Evolutionary conservation across 2,329 filamentous ascomycete species (phyloP).

Genomic region (Verticillium dahliae): DNA sequence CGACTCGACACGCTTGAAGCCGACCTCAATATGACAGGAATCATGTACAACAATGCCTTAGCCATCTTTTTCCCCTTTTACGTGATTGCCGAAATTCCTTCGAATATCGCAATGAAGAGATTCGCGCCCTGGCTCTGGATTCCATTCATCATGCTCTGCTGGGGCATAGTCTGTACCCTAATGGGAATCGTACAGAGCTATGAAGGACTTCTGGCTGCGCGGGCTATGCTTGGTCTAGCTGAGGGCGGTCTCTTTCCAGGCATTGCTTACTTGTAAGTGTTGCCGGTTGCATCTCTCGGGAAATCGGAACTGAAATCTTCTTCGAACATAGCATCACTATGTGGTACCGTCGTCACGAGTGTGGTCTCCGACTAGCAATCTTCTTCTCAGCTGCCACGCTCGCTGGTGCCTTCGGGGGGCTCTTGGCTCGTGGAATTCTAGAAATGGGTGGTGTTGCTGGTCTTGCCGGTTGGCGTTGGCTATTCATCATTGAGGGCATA

Average conservation of each 20-base stretch:
- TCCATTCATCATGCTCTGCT: constrained; percentile 75
- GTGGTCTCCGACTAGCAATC: constrained; percentile 86
- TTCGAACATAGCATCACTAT: constrained; percentile 69
- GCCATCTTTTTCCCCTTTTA: constrained; percentile 61
- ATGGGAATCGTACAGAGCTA: constrained; percentile 78
- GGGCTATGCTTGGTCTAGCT: constrained; percentile 78
- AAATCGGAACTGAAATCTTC: constrained; percentile 44
- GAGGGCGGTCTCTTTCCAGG: constrained; percentile 60
- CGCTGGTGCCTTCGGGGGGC: constrained; percentile 51
- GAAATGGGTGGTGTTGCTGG: constrained; percentile 69
- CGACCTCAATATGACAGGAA: constrained; percentile 17
- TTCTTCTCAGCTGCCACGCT: constrained; percentile 80
- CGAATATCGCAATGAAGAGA: constrained; percentile 24
- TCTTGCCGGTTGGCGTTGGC: constrained; percentile 74
- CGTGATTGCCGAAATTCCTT: constrained; percentile 55
- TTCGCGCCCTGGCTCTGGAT: constrained; percentile 62
- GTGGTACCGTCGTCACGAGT: constrained; percentile 85
- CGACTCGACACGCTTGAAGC: constrained; percentile 39
- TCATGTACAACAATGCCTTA: constrained; percentile 38
- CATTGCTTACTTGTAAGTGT: not conserved
- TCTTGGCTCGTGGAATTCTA: constrained; percentile 54
- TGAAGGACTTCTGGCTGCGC: constrained; percentile 66
- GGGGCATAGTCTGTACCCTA: constrained; percentile 66
- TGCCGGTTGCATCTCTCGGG: constrained; percentile 6
- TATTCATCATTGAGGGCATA: constrained; percentile 71